Percentiles rank a stretch among this genome's conserved stretches.
phyloP scores from a whole-genome alignment of 371 early-diverging fungal species.

The Apophysomyces ossiformis region DNA sequence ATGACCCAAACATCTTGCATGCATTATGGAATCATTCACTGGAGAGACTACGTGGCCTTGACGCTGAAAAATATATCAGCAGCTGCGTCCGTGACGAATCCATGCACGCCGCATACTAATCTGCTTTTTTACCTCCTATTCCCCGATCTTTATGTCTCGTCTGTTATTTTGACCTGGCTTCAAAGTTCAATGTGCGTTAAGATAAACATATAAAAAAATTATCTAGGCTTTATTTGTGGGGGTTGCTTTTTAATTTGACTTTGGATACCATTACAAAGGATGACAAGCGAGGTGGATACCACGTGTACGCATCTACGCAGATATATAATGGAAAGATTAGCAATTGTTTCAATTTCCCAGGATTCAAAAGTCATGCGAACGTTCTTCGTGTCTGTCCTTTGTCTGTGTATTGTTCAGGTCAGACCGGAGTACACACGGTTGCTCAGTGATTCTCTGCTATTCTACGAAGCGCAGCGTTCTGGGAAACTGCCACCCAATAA shows the following conservation, averaged over 20 bases:
- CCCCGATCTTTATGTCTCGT: neutral
- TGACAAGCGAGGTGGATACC: neutral
- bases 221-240: neutral
- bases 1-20: neutral
- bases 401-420: neutral
- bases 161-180: neutral
- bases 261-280: neutral
- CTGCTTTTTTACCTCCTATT: no score
- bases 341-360: neutral
- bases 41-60: neutral
- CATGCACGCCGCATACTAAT: neutral
- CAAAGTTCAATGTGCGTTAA: neutral
- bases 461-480: slow-evolving; percentile 2
- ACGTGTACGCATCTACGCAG: neutral
- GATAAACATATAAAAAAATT: neutral
- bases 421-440: neutral
- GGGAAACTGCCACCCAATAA: neutral
- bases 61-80: slow-evolving; percentile 8
- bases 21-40: neutral
- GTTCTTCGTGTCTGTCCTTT: neutral
- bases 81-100: slow-evolving; percentile 2
- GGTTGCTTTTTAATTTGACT: slow-evolving; percentile 3
- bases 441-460: neutral
- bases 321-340: neutral
- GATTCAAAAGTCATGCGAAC: neutral